Conservation (phyloP, 1,139 yeast genomes). For the Insectozyma bohioensis region DNA sequence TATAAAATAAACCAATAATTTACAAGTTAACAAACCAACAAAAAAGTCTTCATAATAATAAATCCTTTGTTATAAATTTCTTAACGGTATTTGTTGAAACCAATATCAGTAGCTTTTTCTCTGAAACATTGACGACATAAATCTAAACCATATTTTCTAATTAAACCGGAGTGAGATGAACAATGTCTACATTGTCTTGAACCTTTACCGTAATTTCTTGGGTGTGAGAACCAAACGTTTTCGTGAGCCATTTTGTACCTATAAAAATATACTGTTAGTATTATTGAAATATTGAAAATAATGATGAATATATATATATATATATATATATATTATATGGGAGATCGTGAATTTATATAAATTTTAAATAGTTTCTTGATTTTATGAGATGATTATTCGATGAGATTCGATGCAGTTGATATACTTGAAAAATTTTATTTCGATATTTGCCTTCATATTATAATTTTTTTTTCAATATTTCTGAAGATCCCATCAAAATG, state of each 20-base stretch:
- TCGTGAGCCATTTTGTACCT: slow-evolving; percentile 97
- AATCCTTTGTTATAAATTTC: slow-evolving; percentile 44
- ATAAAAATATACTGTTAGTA: slow-evolving; percentile 29
- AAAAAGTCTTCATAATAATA: no score
- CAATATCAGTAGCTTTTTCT: slow-evolving; percentile 98
- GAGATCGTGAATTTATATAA: no score
- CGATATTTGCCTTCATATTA: no score
- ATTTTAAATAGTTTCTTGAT: no score
- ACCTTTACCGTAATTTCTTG: slow-evolving; percentile 99
- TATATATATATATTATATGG: slow-evolving; percentile 8
- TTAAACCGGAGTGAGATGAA: slow-evolving; percentile 98
- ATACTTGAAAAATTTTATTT: no score
- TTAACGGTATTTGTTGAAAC: slow-evolving; percentile 99
- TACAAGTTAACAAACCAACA: no score
- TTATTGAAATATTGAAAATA: no score
- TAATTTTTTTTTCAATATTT: no score
- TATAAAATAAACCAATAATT: background rate
- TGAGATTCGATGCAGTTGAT: no score
- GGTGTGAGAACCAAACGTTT: slow-evolving; percentile 99
- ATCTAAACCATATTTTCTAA: slow-evolving; percentile 99
- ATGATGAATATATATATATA: no score
- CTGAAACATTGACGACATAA: slow-evolving; percentile 99
- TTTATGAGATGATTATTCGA: no score
- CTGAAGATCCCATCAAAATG: no score
- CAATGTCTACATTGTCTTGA: slow-evolving; percentile 99